These are phyloP conservation scores for Kluyveromyces aestuarii DNA, from an alignment of 805 yeast species.

Conservation along the genomic window DNA sequence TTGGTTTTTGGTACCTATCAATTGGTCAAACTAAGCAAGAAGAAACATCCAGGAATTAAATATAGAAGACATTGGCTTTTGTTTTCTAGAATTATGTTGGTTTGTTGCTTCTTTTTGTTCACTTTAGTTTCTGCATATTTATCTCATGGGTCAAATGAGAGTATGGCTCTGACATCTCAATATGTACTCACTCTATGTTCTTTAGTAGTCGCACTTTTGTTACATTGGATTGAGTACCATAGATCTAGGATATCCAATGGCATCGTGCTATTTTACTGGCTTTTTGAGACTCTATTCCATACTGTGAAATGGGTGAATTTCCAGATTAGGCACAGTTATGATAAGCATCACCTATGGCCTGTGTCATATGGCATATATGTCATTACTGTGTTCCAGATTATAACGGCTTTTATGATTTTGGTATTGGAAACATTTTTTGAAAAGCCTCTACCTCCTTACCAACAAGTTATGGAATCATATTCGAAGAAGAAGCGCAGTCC, in stretches of 20 bases:
- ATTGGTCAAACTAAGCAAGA: constrained; percentile 19
- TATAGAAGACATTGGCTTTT: constrained; percentile 33
- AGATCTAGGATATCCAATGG: constrained; percentile 60
- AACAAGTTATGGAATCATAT: constrained; percentile 26
- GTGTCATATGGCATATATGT: constrained; percentile 20
- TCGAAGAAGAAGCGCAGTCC: constrained; percentile 28
- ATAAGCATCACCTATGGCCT: constrained; percentile 16
- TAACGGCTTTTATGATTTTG: constrained; percentile 26
- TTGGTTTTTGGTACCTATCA: constrained; percentile 35
- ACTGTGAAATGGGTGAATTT: constrained; percentile 36
- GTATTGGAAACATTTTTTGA: constrained; percentile 32
- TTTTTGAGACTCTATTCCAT: constrained; percentile 42
- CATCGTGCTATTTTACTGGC: constrained; percentile 67
- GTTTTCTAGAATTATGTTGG: constrained; percentile 28
- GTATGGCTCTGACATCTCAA: constrained; percentile 12
- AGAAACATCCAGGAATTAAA: constrained; percentile 21
- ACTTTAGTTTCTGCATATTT: constrained; percentile 12
- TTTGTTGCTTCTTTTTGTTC: constrained; percentile 24
- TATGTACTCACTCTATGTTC: constrained; percentile 28
- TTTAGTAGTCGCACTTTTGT: constrained; percentile 40
- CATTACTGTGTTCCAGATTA: constrained; percentile 26
- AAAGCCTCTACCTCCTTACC: constrained; percentile 35
- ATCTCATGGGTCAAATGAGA: constrained; percentile 13
- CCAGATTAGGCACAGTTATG: constrained; percentile 27
- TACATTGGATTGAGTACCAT: constrained; percentile 67